These are phyloP conservation scores for Castanea sativa DNA, from an alignment of 306 rosid genomes.

Conservation along the genomic window DNA sequence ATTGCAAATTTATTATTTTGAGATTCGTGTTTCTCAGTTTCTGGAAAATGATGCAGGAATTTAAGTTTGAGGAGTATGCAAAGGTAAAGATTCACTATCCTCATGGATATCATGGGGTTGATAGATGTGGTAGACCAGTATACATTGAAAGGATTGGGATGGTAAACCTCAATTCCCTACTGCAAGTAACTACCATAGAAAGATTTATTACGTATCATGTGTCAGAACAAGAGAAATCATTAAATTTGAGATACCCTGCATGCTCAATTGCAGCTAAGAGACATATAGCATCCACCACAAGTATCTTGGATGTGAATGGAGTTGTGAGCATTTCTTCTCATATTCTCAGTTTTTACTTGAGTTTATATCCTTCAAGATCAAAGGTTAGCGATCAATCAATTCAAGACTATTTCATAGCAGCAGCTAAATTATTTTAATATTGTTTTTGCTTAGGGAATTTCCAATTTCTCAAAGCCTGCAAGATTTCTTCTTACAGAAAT, in stretches of 20 bases:
- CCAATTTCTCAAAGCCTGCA: conserved; percentile 92
- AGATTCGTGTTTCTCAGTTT: neutral
- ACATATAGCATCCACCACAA: conserved; percentile 88
- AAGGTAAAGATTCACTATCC: conserved; percentile 83
- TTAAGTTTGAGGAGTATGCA: conserved; percentile 62
- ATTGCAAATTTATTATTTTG: neutral
- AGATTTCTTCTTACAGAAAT: conserved; percentile 74
- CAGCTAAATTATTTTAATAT: neutral
- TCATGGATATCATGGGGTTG: conserved; percentile 89
- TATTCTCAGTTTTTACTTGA: neutral
- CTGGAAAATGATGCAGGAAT: conserved; percentile 55
- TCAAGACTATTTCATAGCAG: neutral
- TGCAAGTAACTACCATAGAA: conserved; percentile 65
- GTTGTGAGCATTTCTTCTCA: conserved; percentile 50
- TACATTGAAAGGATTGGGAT: conserved; percentile 80
- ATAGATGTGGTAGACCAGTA: conserved; percentile 72
- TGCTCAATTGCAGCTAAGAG: conserved; percentile 78
- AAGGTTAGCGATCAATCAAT: neutral
- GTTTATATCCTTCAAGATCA: neutral
- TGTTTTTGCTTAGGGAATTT: conserved; percentile 63
- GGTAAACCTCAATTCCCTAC: conserved; percentile 63
- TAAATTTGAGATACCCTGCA: conserved; percentile 65
- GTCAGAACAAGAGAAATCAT: conserved; percentile 84
- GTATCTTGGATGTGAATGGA: conserved; percentile 81
- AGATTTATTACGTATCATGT: conserved; percentile 72